phyloP scores from a whole-genome alignment of 495 filamentous ascomycete species.

The Tirmania nivea region DNA sequence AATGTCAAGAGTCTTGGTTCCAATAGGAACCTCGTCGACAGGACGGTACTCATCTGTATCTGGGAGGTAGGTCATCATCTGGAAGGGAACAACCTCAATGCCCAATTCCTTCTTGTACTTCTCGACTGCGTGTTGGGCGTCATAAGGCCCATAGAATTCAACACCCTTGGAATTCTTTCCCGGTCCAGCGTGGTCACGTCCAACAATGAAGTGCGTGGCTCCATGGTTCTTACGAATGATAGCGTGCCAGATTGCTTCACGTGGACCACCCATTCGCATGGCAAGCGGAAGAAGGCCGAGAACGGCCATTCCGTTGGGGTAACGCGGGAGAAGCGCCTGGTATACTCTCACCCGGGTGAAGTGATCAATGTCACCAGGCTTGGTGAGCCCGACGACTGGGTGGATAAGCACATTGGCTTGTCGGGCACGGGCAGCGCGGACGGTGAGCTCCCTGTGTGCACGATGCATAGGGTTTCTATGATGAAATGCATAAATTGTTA shows the following conservation, averaged over 20 bases:
- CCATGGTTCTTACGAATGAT: constrained; percentile 99
- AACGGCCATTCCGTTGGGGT: constrained; percentile 98
- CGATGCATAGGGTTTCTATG: constrained; percentile 88
- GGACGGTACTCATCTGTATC: constrained; percentile 92
- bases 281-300: constrained; percentile 86
- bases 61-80: constrained; percentile 96
- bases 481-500: constrained; percentile 1
- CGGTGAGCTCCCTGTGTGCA: constrained; percentile 89
- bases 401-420: constrained; percentile 98
- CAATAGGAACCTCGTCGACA: constrained; percentile 64
- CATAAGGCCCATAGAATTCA: constrained; percentile 96
- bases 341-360: constrained; percentile 98
- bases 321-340: constrained; percentile 86
- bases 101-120: constrained; percentile 90
- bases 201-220: constrained; percentile 97
- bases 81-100: constrained; percentile 97
- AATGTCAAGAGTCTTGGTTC: constrained; percentile 84
- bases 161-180: constrained; percentile 90
- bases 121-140: constrained; percentile 93
- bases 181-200: constrained; percentile 90
- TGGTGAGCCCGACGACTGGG: constrained; percentile 92
- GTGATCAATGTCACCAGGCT: constrained; percentile 98
- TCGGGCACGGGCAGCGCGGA: constrained; percentile 80
- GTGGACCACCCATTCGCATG: constrained; percentile 97
- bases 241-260: constrained; percentile 98